Conservation (phyloP, 805 yeast genomes). For the Kluyveromyces lactis region DNA sequence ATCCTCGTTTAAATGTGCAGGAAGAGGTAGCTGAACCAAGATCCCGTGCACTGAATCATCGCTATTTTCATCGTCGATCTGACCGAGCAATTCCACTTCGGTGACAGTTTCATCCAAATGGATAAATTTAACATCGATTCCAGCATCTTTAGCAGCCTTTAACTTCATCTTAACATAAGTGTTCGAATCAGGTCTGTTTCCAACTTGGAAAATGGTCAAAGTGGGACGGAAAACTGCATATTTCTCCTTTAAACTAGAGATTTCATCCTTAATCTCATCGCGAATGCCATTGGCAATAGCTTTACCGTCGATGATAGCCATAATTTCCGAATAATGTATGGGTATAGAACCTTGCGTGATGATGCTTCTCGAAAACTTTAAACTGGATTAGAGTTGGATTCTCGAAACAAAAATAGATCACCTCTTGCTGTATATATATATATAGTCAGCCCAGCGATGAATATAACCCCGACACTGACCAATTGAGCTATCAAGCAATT, state of each 20-base stretch:
- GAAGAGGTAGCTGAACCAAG: constrained; percentile 85
- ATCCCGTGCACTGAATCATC: constrained; percentile 79
- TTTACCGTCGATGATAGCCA: constrained; percentile 48
- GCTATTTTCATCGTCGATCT: constrained; percentile 56
- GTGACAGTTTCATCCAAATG: constrained; percentile 55
- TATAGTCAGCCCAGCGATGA: too few relatives aligned
- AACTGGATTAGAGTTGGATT: not conserved
- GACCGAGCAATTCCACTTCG: constrained; percentile 51
- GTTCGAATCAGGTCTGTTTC: constrained; percentile 80
- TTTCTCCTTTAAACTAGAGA: constrained; percentile 34
- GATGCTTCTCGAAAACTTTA: not conserved
- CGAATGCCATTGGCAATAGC: constrained; percentile 47
- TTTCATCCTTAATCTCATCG: constrained; percentile 41
- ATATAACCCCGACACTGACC: too few relatives aligned
- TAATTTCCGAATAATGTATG: constrained; percentile 11
- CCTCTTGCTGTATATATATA: too few relatives aligned
- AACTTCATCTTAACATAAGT: constrained; percentile 88
- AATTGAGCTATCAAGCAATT: too few relatives aligned
- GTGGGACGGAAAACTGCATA: constrained; percentile 58
- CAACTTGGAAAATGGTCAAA: constrained; percentile 82
- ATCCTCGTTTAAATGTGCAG: constrained; percentile 70
- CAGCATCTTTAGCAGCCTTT: constrained; percentile 81
- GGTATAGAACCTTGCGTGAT: too few relatives aligned
- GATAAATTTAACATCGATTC: constrained; percentile 57
- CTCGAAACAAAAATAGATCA: too few relatives aligned